These are phyloP conservation scores for Phaffomyces thermotolerans DNA, from an alignment of 805 yeast genomes.

Conservation along the genomic window DNA sequence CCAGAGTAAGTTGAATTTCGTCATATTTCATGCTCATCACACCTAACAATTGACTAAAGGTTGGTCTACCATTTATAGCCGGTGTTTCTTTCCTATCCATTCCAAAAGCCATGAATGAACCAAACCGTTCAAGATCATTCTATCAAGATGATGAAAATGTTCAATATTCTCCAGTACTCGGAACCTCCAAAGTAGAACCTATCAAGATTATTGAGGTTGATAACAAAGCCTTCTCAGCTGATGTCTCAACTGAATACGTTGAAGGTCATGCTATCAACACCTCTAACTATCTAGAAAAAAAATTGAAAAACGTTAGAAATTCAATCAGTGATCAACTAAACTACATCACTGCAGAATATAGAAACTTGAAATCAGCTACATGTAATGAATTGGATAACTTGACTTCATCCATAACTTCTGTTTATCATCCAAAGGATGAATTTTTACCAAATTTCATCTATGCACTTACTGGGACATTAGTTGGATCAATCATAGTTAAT, in stretches of 20 bases:
- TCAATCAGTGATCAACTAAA: slow-evolving; percentile 12
- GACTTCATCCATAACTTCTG: slow-evolving; percentile 11
- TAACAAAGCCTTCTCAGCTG: background rate
- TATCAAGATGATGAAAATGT: slow-evolving; percentile 17
- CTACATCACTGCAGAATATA: slow-evolving; percentile 19
- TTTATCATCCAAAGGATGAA: slow-evolving; percentile 22
- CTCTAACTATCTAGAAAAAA: slow-evolving; percentile 18
- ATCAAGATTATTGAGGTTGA: background rate
- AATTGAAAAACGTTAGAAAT: slow-evolving; percentile 13
- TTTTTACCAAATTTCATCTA: slow-evolving; percentile 46
- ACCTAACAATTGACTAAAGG: slow-evolving; percentile 4
- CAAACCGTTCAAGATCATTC: slow-evolving; percentile 20
- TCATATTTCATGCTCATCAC: too few relatives aligned
- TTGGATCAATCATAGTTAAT: slow-evolving; percentile 49
- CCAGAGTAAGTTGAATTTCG: background rate
- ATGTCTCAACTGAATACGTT: slow-evolving; percentile 13
- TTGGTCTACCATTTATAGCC: slow-evolving; percentile 16
- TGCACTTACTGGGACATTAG: slow-evolving; percentile 46
- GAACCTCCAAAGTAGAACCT: slow-evolving; percentile 1
- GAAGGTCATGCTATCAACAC: slow-evolving; percentile 23
- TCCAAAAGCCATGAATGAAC: slow-evolving; percentile 37
- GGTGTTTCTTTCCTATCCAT: slow-evolving; percentile 13
- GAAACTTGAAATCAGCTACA: slow-evolving; percentile 20
- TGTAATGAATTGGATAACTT: slow-evolving; percentile 19
- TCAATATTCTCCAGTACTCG: slow-evolving; percentile 2